A percentile compares a stretch with the other conserved stretches of the same genome.
Conservation (phyloP, 768 basidiomycete genomes). For the Phylloporus scabripes region DNA sequence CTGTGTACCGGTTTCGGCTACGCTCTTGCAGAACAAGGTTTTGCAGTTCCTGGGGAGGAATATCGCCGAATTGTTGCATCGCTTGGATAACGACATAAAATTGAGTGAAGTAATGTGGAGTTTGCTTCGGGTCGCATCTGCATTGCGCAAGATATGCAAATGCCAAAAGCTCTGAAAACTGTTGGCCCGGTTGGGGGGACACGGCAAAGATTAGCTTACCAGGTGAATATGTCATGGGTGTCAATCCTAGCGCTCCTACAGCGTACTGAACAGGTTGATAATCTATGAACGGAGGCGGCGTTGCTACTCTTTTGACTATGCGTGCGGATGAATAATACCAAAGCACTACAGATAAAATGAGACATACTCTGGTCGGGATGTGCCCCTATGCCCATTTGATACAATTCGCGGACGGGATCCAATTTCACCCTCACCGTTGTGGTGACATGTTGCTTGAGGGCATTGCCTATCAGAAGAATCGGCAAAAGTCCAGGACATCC, state of each 20-base stretch:
- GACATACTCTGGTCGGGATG: slow-evolving; percentile 70
- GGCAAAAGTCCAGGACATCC: slow-evolving; percentile 8
- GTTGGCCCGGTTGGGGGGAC: slow-evolving; percentile 2
- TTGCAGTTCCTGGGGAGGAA: slow-evolving; percentile 44
- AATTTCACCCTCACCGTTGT: slow-evolving; percentile 46
- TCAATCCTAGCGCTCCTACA: slow-evolving; percentile 57
- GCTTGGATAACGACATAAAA: slow-evolving; percentile 47
- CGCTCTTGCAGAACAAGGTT: slow-evolving; percentile 57
- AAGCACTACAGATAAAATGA: neutral
- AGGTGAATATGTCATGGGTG: slow-evolving; percentile 56
- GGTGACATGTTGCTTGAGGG: slow-evolving; percentile 41
- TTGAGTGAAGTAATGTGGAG: slow-evolving; percentile 57
- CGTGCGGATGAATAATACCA: slow-evolving; percentile 4
- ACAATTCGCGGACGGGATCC: slow-evolving; percentile 61
- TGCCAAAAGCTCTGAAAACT: slow-evolving; percentile 53
- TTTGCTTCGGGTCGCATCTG: slow-evolving; percentile 68
- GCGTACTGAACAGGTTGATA: slow-evolving; percentile 35
- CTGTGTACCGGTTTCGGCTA: slow-evolving; percentile 58
- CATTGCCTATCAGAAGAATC: slow-evolving; percentile 33
- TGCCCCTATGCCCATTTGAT: slow-evolving; percentile 67
- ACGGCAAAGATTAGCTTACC: slow-evolving; percentile 37
- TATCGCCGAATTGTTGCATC: slow-evolving; percentile 46
- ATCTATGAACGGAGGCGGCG: slow-evolving; percentile 39
- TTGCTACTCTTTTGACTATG: slow-evolving; percentile 51
- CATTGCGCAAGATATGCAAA: slow-evolving; percentile 80